Percentiles rank a stretch among this genome's conserved stretches.
Evolutionary conservation across 2,329 filamentous ascomycete genomes (phyloP).

Genomic region (Aureobasidium sp.): DNA sequence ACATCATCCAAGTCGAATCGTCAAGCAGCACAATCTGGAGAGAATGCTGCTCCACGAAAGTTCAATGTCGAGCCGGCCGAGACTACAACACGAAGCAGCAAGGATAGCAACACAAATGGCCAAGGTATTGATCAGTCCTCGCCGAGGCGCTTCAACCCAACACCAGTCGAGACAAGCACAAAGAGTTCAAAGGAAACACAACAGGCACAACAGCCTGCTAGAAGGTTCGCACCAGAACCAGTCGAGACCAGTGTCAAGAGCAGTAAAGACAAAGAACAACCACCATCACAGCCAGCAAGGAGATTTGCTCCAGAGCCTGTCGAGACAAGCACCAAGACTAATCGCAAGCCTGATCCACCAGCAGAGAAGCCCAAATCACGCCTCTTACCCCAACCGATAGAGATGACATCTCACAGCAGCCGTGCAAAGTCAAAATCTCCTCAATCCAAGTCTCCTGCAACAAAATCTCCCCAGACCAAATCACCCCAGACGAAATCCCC

Average conservation of each 20-base stretch:
- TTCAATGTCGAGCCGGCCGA: constrained; percentile 35
- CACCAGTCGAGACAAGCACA: constrained; percentile 34
- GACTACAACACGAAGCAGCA: constrained; percentile 22
- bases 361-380: constrained; percentile 6
- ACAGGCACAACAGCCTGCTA: constrained; percentile 18
- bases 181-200: constrained; percentile 24
- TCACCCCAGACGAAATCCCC: constrained; percentile 13
- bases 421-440: constrained; percentile 27
- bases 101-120: constrained; percentile 11
- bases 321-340: constrained; percentile 25
- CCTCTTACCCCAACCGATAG: constrained; percentile 36
- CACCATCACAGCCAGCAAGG: constrained; percentile 18
- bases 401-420: constrained; percentile 60
- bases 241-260: constrained; percentile 32
- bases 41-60: constrained; percentile 42
- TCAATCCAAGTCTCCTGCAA: constrained; percentile 14
- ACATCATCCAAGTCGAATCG: constrained; percentile 59
- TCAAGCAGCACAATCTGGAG: constrained; percentile 18
- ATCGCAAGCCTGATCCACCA: constrained; percentile 16
- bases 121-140: background rate
- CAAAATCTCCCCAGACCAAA: background rate
- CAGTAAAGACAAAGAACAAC: constrained; percentile 20
- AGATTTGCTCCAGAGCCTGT: constrained; percentile 30
- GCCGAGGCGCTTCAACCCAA: constrained; percentile 31
- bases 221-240: constrained; percentile 31